Evolutionary conservation across 2,329 filamentous ascomycete genomes (phyloP), one percentile per base, ranked within the genome.

Genomic region (Colletotrichum aenigma): DNA sequence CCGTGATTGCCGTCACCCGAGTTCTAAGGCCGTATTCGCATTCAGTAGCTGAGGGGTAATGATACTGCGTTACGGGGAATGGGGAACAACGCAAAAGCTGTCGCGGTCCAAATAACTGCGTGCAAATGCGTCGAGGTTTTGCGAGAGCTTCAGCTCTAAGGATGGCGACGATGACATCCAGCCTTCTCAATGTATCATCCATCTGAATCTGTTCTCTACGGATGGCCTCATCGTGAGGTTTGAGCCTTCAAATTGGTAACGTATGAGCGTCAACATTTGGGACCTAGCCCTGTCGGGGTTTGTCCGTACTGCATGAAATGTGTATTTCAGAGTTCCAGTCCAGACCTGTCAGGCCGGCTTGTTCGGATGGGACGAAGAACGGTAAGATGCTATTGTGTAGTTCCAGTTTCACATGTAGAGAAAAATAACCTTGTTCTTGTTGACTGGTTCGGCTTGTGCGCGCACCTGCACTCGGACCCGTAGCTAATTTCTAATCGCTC

Each of bases 91-190:
- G 4, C 36, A 0, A 38, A 38, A 2, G 36, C 0, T 61, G 9
- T 61, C 15, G 5, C 30, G 4, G 15, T 34, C 28, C 18, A 61
- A 8, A 32, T 3, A 6, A 34, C 2, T 34, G 4, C 56, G 7
- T 13, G 3, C 18, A 6, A 21, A 34, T 32, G 58, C 34, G 10
- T 61, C 9, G 0, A 34, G 8, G 15, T 34, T n/a, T n/a, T 15
- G 28, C 28, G 58, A n/a, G 30, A 32, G 16, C 28, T n/a, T 61
- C 30, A 61, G 58, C 18, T 16, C 0, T 8, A 34, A 34, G 12
- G 0, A 13, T 21, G 0, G 0, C 28, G 28, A 61, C 10, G 28
- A 61, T 15, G 30, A n/a, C 0, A 1, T 15, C 1, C 18, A n/a
- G 18, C n/a, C 43, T 21, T 61, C 28, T 21, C 28, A n/a, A 8